Evolutionary conservation across 2,329 filamentous ascomycete genomes (phyloP), one percentile per base, ranked within the genome.

Genomic region (Apiospora arundinis): DNA sequence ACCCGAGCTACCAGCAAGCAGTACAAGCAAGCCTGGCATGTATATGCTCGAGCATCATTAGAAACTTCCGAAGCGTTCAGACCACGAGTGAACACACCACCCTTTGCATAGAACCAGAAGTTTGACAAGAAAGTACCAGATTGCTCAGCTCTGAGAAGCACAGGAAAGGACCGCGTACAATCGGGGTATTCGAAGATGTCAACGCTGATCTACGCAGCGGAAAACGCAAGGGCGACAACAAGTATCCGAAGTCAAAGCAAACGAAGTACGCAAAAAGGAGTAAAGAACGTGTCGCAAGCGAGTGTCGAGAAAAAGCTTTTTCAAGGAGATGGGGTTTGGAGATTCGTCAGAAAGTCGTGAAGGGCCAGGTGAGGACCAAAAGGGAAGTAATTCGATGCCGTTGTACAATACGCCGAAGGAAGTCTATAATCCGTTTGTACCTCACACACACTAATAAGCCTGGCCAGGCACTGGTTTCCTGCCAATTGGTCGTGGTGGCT

Each of bases 391-490:
- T 67, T 25, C 68, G 37, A 46, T 67, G n/a, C 46, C 67, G 56
- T 56, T 45, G 48, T 42, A 66, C 4, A 52, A 52, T 69, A 49
- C 67, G 44, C 42, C 66, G 40, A 67, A 63, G 12, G 49, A 60
- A 70, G 9, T 67, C 23, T 48, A 32, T 48, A 16, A n/a, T n/a
- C 44, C 65, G n/a, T 67, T 23, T 21, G 23, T 67, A 32, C 45
- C n/a, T 16, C 12, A 23, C 32, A 23, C 32, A 42, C 60, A 65
- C 76, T 60, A 88, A 70, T 85, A 85, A 4, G 87, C 86, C 78
- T 89, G 87, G 46, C 87, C 87, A 7, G 88, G 87, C 52, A 90
- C 85, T 37, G 88, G 87, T 78, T 90, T 90, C 70, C 88, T 85
- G 74, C 81, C 83, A 72, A 89, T 82, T 37, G 85, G 81, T 52